Conservation (phyloP, 2,329 filamentous ascomycete genomes). For the Lomentospora prolificans region DNA sequence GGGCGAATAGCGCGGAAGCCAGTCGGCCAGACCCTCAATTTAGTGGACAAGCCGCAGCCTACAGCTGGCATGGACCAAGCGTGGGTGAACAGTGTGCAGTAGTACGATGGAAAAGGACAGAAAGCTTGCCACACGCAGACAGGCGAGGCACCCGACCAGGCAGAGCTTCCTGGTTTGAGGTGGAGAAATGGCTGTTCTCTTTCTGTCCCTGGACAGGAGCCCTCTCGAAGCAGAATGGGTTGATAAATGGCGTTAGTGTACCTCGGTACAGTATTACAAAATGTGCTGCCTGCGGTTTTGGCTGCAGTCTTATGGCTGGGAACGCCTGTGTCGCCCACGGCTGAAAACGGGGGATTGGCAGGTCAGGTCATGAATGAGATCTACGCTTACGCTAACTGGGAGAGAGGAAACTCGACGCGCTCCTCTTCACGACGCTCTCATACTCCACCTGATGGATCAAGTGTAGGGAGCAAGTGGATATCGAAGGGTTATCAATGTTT, state of each 20-base stretch:
- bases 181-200: too few species aligned
- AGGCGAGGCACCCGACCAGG: background rate
- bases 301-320: background rate
- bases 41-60: background rate
- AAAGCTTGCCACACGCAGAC: background rate
- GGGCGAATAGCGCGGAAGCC: background rate
- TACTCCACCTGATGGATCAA: background rate
- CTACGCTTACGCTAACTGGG: too few species aligned
- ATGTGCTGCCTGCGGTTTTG: background rate
- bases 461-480: background rate
- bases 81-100: too few species aligned
- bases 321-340: background rate
- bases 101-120: background rate
- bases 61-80: background rate
- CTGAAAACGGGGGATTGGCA: background rate
- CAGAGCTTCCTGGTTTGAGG: background rate
- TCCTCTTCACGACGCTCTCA: too few species aligned
- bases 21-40: background rate
- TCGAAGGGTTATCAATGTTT: background rate
- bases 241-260: constrained; percentile 7
- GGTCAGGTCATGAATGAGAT: background rate
- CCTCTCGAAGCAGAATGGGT: too few species aligned
- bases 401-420: too few species aligned
- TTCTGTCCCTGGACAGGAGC: background rate
- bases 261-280: background rate